A percentile compares a stretch with the other conserved stretches of the same genome.
phyloP scores from a whole-genome alignment of 2,329 filamentous ascomycete genomes.

The Ilyonectria destructans region DNA sequence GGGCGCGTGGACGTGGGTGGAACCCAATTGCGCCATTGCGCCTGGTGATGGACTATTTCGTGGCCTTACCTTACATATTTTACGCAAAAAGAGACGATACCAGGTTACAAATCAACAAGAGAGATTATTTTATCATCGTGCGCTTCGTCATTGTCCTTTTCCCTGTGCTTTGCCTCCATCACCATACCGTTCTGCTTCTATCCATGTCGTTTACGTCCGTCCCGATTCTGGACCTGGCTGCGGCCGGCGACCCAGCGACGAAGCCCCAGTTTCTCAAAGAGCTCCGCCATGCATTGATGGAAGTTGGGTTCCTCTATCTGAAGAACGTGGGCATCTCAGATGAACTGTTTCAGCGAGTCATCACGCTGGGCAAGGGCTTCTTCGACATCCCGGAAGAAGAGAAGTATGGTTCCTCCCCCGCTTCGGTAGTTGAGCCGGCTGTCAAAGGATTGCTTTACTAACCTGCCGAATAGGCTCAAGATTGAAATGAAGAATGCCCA shows the following conservation, averaged over 20 bases:
- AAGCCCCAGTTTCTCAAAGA: constrained; percentile 82
- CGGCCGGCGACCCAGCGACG: constrained; percentile 74
- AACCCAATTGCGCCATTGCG: constrained; percentile 56
- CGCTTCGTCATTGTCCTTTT: neutral
- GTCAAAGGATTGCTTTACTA: neutral
- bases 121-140: neutral
- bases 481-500: constrained; percentile 83
- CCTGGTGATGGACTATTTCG: constrained; percentile 44
- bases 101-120: constrained; percentile 42
- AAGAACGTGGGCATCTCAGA: constrained; percentile 83
- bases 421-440: neutral
- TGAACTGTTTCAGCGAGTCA: constrained; percentile 76
- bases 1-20: constrained; percentile 37
- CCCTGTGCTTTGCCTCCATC: neutral
- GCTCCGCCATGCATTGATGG: constrained; percentile 82
- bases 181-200: neutral
- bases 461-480: constrained; percentile 63
- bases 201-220: constrained; percentile 81
- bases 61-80: constrained; percentile 26
- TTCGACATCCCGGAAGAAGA: constrained; percentile 84
- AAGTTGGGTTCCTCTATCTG: constrained; percentile 92
- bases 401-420: constrained; percentile 69
- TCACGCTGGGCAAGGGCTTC: constrained; percentile 79
- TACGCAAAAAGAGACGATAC: constrained; percentile 37
- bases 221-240: constrained; percentile 83